Percentiles rank a stretch among this genome's conserved stretches.
Evolutionary conservation across 2,329 filamentous ascomycete genomes (phyloP).

Genomic region (Ascochyta lentis): DNA sequence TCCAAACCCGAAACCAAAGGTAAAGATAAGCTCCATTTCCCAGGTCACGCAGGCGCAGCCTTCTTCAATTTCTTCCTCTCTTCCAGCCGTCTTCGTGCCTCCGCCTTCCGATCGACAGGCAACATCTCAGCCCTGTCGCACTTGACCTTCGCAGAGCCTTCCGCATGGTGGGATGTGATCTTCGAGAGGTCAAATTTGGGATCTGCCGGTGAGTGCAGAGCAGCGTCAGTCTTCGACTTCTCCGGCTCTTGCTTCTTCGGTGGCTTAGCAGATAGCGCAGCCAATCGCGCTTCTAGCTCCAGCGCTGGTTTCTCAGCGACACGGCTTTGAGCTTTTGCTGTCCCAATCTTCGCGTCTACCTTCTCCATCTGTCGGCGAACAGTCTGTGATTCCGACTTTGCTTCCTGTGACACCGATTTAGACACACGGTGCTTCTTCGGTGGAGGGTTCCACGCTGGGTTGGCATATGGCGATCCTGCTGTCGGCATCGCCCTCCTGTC

Average conservation of each 20-base stretch:
- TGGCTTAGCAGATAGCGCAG: slow-evolving; percentile 4
- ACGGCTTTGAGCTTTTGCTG: not conserved
- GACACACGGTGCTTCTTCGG: slow-evolving; percentile 27
- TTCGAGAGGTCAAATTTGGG: slow-evolving; percentile 32
- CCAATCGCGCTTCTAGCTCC: slow-evolving; percentile 13
- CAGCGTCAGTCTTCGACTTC: not conserved
- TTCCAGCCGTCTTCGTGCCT: slow-evolving; percentile 35
- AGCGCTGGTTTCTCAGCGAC: slow-evolving; percentile 2
- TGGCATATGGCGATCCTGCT: slow-evolving; percentile 35
- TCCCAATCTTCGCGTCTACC: not conserved
- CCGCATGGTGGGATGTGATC: slow-evolving; percentile 32
- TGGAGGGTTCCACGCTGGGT: slow-evolving; percentile 31
- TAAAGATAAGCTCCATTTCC: not conserved
- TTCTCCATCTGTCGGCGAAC: slow-evolving; percentile 17
- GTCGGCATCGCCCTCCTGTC: slow-evolving; percentile 45
- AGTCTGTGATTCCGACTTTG: slow-evolving; percentile 4
- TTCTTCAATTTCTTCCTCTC: slow-evolving; percentile 39
- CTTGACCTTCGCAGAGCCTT: slow-evolving; percentile 28
- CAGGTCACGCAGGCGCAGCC: slow-evolving; percentile 14
- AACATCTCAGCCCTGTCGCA: slow-evolving; percentile 27
- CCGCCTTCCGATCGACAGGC: slow-evolving; percentile 35
- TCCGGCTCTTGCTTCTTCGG: not conserved
- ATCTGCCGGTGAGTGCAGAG: slow-evolving; percentile 17
- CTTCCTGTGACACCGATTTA: slow-evolving; percentile 22
- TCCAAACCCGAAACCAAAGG: not conserved